These are phyloP conservation scores for Coniosporium apollinis DNA, from an alignment of 495 filamentous ascomycete genomes.

Conservation along the genomic window DNA sequence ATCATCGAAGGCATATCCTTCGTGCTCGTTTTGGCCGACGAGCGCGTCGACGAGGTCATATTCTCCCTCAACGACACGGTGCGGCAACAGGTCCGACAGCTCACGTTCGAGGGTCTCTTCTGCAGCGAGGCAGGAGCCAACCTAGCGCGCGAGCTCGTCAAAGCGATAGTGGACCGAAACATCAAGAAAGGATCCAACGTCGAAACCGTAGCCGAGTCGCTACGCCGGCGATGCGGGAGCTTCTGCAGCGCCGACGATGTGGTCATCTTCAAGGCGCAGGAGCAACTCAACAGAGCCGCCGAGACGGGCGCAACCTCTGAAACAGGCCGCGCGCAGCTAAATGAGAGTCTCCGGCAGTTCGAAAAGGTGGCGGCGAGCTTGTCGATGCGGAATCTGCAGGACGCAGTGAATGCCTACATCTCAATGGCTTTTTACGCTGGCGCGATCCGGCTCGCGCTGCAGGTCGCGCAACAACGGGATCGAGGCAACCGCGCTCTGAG, in stretches of 20 bases:
- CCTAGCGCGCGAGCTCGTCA: slow-evolving; percentile 90
- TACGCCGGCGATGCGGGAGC: slow-evolving; percentile 77
- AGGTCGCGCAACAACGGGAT: slow-evolving; percentile 65
- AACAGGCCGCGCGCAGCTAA: slow-evolving; percentile 60
- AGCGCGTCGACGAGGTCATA: slow-evolving; percentile 77
- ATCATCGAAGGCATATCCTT: slow-evolving; percentile 95
- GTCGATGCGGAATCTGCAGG: slow-evolving; percentile 60
- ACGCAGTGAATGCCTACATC: slow-evolving; percentile 62
- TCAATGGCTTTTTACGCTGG: slow-evolving; percentile 68
- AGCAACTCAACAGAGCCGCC: slow-evolving; percentile 70
- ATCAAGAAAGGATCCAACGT: slow-evolving; percentile 92
- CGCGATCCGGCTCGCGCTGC: slow-evolving; percentile 76
- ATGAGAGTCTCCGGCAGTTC: slow-evolving; percentile 78
- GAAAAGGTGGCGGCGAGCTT: slow-evolving; percentile 69
- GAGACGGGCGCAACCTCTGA: slow-evolving; percentile 62
- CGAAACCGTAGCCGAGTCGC: slow-evolving; percentile 85
- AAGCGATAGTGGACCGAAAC: slow-evolving; percentile 93
- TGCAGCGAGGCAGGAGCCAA: slow-evolving; percentile 62
- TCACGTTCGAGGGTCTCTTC: slow-evolving; percentile 80
- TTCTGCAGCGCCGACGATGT: slow-evolving; percentile 97
- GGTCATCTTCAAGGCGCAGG: slow-evolving; percentile 93
- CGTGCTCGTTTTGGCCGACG: slow-evolving; percentile 80
- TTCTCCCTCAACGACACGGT: slow-evolving; percentile 52
- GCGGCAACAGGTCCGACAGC: slow-evolving; percentile 47
- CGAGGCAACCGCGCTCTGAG: slow-evolving; percentile 63